phyloP scores from a whole-genome alignment of 305 asterid species.

The Solanum hybrid region DNA sequence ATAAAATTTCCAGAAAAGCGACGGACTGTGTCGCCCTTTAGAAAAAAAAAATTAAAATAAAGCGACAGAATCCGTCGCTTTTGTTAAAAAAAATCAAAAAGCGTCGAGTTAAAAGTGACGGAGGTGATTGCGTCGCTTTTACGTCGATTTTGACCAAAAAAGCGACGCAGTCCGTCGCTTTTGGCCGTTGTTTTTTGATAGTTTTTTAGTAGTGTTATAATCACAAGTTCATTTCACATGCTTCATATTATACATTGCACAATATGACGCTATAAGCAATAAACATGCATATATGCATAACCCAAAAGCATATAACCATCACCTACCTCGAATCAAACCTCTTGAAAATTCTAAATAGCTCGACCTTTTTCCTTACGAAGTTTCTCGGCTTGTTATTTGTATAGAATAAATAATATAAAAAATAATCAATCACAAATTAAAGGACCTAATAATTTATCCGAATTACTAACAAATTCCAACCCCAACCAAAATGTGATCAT shows the following conservation, averaged over 20 bases:
- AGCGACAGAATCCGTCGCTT: no score
- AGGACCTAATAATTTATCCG: background rate
- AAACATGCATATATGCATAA: background rate
- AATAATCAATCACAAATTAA: background rate
- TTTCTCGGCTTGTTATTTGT: background rate
- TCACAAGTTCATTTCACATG: background rate
- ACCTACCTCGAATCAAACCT: background rate
- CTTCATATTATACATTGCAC: background rate
- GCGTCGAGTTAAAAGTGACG: no score
- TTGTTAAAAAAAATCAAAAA: no score
- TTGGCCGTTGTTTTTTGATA: no score
- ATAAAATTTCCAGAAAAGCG: no score
- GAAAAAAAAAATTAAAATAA: no score
- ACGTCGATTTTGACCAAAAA: no score
- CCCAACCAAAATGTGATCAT: background rate
- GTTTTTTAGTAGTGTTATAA: no score
- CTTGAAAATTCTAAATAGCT: background rate
- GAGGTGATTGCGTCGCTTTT: no score
- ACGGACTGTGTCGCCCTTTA: no score
- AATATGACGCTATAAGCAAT: background rate
- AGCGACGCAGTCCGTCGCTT: no score
- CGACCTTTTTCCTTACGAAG: background rate
- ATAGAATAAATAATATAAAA: no score
- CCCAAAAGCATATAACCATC: background rate
- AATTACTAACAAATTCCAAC: background rate